Conservation (phyloP, 1,284 basidiomycete genomes). For the Lignosus rhinocerotis region DNA sequence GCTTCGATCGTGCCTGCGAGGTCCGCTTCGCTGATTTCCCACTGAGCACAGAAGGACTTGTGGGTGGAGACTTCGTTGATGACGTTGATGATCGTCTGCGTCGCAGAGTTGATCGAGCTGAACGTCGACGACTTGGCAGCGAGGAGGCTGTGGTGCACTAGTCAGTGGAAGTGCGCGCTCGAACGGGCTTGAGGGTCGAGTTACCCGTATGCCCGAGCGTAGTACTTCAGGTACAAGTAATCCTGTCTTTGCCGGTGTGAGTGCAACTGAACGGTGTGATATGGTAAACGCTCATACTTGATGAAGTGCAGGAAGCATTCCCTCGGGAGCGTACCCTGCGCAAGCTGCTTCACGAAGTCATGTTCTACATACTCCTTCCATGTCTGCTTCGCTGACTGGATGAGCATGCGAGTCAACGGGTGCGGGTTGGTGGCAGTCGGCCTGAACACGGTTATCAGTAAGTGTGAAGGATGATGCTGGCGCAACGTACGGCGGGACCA, state of each 20-base stretch:
- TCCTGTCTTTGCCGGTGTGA: slow-evolving; percentile 56
- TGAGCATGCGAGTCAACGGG: slow-evolving; percentile 71
- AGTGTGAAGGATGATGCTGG: not conserved
- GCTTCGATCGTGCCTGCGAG: slow-evolving; percentile 67
- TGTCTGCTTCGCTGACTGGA: slow-evolving; percentile 50
- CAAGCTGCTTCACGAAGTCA: slow-evolving; percentile 79
- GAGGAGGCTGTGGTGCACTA: slow-evolving; percentile 52
- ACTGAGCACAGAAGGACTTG: slow-evolving; percentile 66
- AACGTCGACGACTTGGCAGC: slow-evolving; percentile 77
- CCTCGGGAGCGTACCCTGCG: slow-evolving; percentile 65
- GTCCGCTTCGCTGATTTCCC: slow-evolving; percentile 63
- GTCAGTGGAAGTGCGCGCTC: not conserved
- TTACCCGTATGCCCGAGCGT: slow-evolving; percentile 72
- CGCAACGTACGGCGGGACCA: slow-evolving; percentile 58
- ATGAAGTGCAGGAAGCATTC: slow-evolving; percentile 85
- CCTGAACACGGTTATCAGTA: slow-evolving; percentile 37
- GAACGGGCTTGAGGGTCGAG: too few species aligned
- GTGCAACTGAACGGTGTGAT: not conserved
- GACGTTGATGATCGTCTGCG: slow-evolving; percentile 66
- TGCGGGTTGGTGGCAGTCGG: slow-evolving; percentile 63
- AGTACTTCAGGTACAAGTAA: slow-evolving; percentile 78
- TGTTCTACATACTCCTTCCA: slow-evolving; percentile 86
- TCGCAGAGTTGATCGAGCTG: slow-evolving; percentile 63
- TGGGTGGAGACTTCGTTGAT: slow-evolving; percentile 77
- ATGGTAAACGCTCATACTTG: slow-evolving; percentile 49